Percentiles rank a stretch among this genome's conserved stretches.
Conservation (phyloP, 2,329 filamentous ascomycete species). For the Fusarium foetens region DNA sequence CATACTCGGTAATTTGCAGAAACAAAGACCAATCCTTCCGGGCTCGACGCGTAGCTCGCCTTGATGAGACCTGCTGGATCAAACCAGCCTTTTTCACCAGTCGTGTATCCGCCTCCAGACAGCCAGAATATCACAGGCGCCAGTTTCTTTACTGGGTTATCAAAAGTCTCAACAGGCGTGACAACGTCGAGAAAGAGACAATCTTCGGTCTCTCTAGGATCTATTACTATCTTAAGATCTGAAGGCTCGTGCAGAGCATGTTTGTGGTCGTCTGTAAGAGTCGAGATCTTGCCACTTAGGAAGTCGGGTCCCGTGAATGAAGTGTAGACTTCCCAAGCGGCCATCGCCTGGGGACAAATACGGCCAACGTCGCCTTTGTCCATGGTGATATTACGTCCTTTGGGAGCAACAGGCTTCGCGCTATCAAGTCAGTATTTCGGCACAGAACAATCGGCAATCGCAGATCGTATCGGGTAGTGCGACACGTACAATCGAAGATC, state of each 20-base stretch:
- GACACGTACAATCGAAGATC: background rate
- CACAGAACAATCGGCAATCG: background rate
- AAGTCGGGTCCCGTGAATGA: background rate
- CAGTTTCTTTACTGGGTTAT: background rate
- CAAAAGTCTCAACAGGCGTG: background rate
- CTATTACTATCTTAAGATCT: background rate
- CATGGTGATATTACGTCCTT: background rate
- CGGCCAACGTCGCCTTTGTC: background rate
- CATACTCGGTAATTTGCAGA: background rate
- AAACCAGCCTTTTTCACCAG: background rate
- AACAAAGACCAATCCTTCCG: background rate
- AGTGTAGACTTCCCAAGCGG: background rate
- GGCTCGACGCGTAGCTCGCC: background rate
- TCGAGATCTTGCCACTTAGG: background rate
- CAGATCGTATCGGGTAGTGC: fast-evolving
- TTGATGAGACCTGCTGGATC: background rate
- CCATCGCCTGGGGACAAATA: background rate
- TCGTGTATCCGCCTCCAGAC: background rate
- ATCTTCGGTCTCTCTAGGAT: background rate
- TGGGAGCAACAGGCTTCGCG: background rate
- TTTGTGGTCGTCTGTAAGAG: background rate
- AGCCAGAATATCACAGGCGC: background rate
- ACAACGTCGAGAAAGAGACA: background rate
- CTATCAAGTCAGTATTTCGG: background rate
- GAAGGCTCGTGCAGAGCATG: background rate